Percentiles rank a stretch among this genome's conserved stretches.
Conservation (phyloP, 176 grass and related monocot species). For the Triticum monococcum region DNA sequence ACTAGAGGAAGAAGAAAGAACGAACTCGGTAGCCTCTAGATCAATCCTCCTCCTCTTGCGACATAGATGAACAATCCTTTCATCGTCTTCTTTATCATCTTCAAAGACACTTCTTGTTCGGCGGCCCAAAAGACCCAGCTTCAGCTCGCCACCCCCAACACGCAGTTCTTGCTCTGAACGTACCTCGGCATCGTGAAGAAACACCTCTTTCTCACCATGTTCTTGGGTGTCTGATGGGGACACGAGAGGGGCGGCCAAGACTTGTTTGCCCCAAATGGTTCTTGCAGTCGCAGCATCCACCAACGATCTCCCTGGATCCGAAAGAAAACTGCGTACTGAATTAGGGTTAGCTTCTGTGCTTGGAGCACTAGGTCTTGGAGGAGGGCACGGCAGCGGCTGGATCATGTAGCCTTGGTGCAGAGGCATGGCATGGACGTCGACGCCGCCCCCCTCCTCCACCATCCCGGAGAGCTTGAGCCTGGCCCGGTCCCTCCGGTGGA, state of each 20-base stretch:
- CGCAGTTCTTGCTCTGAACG: constrained; percentile 17
- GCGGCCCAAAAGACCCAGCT: constrained; percentile 20
- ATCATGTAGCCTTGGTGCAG: constrained; percentile 12
- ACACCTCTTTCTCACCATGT: constrained; percentile 7
- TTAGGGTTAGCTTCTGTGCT: constrained; percentile 46
- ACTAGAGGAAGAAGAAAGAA: constrained; percentile 22
- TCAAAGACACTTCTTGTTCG: constrained; percentile 1
- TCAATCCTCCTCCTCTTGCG: constrained; percentile 53
- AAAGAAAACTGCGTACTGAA: constrained; percentile 38
- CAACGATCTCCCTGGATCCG: constrained; percentile 22
- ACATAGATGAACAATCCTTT: constrained; percentile 6
- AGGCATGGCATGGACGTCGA: neutral
- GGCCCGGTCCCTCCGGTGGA: constrained; percentile 59
- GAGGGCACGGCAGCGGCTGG: neutral
- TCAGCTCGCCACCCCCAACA: constrained; percentile 24
- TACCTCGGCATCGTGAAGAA: constrained; percentile 13
- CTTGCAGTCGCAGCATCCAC: constrained; percentile 15
- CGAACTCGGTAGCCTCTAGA: constrained; percentile 11
- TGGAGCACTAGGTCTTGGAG: constrained; percentile 38
- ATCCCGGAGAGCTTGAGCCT: constrained; percentile 36
- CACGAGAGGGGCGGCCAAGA: constrained; percentile 28
- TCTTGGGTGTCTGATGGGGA: constrained; percentile 12
- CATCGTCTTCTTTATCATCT: neutral
- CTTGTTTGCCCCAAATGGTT: constrained; percentile 39
- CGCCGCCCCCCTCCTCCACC: neutral